A percentile compares a stretch with the other conserved stretches of the same genome.
Evolutionary conservation across 2,329 filamentous ascomycete genomes (phyloP).

Genomic region (Fusarium lyarnte): DNA sequence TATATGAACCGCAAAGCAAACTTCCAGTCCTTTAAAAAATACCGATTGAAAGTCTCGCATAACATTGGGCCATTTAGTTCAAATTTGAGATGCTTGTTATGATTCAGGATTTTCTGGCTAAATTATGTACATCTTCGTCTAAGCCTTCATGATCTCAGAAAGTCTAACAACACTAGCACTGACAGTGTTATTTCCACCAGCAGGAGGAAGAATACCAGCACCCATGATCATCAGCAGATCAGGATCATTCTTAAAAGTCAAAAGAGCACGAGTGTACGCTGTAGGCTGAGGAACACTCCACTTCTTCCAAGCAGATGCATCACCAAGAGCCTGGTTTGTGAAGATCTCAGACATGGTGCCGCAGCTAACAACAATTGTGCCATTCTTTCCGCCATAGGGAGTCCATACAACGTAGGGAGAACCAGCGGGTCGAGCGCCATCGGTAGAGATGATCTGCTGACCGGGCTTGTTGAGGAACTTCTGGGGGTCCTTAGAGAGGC

Average conservation of each 20-base stretch:
- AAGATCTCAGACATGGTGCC: slow-evolving; percentile 53
- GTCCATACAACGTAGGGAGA: slow-evolving; percentile 58
- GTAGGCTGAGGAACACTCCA: slow-evolving; percentile 48
- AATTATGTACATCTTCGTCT: not conserved
- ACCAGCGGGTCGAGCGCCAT: slow-evolving; percentile 48
- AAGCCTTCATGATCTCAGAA: slow-evolving; percentile 42
- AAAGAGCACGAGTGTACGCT: slow-evolving; percentile 51
- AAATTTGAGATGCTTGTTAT: accelerated
- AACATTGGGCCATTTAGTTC: accelerated
- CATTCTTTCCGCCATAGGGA: slow-evolving; percentile 54
- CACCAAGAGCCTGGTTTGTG: slow-evolving; percentile 54
- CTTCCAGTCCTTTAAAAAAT: not conserved
- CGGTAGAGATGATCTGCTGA: slow-evolving; percentile 47
- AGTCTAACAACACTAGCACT: slow-evolving; percentile 49
- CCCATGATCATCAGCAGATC: slow-evolving; percentile 55
- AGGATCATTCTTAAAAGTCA: slow-evolving; percentile 49
- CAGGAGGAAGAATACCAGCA: slow-evolving; percentile 56
- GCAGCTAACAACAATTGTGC: slow-evolving; percentile 56
- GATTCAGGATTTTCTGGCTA: accelerated
- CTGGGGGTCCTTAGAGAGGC: slow-evolving; percentile 51
- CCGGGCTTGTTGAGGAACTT: slow-evolving; percentile 48
- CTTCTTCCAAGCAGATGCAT: slow-evolving; percentile 50
- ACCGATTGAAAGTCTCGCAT: accelerated
- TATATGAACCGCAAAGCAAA: not conserved
- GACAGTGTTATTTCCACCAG: slow-evolving; percentile 56